Percentiles rank a stretch among this genome's conserved stretches.
phyloP scores from a whole-genome alignment of 306 rosid species.

The Cicer bijugum region DNA sequence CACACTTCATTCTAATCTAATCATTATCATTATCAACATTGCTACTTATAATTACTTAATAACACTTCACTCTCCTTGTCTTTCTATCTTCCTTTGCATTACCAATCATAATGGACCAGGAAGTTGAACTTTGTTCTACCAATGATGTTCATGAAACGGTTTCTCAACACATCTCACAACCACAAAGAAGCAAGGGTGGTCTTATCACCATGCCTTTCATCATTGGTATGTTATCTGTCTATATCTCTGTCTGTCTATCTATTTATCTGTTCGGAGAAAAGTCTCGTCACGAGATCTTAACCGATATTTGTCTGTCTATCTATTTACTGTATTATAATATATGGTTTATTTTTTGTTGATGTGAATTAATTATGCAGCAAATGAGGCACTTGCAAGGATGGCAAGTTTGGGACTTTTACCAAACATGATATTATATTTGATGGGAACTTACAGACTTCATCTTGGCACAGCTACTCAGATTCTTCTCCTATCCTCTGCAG shows the following conservation, averaged over 20 bases:
- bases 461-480: slow-evolving; percentile 54
- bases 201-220: slow-evolving; percentile 74
- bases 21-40: not conserved
- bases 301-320: no score
- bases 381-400: slow-evolving; percentile 68
- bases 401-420: slow-evolving; percentile 63
- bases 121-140: slow-evolving; percentile 41
- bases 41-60: not conserved
- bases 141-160: slow-evolving; percentile 29
- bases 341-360: not conserved
- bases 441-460: slow-evolving; percentile 57
- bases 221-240: slow-evolving; percentile 46
- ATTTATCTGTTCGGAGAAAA: no score
- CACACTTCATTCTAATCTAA: not conserved
- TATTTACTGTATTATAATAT: not conserved
- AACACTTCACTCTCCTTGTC: not conserved
- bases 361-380: slow-evolving; percentile 48
- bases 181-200: slow-evolving; percentile 58
- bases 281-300: not conserved
- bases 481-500: slow-evolving; percentile 58
- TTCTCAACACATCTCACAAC: slow-evolving; percentile 22
- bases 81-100: not conserved
- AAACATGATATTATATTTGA: slow-evolving; percentile 65
- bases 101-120: slow-evolving; percentile 44
- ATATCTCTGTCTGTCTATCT: no score